Conservation (phyloP, 345 rosid species). For the Jatropha curcas region DNA sequence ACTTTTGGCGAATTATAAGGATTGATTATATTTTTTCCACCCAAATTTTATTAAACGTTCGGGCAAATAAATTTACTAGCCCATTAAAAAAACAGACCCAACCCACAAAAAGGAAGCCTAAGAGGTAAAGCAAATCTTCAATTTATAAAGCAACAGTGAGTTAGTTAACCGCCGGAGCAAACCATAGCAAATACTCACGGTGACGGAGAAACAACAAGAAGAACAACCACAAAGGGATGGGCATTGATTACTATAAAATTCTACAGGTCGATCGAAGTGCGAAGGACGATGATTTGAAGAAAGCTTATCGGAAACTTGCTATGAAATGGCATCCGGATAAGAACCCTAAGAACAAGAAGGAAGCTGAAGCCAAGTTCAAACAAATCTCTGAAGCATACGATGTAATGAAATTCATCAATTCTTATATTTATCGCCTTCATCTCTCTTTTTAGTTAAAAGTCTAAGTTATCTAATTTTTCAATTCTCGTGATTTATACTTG, state of each 20-base stretch:
- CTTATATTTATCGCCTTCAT: not conserved
- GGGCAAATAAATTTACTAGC: not conserved
- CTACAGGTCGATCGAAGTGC: slow-evolving; percentile 73
- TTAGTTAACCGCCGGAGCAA: not conserved
- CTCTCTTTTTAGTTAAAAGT: not conserved
- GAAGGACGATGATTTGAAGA: slow-evolving; percentile 82
- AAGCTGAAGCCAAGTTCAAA: slow-evolving; percentile 86
- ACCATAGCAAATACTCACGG: not conserved
- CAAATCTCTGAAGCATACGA: slow-evolving; percentile 96
- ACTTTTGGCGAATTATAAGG: too few species aligned
- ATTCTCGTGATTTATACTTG: not conserved
- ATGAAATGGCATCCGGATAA: slow-evolving; percentile 96
- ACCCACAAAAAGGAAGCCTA: not conserved
- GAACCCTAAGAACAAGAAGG: slow-evolving; percentile 82
- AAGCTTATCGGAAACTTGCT: slow-evolving; percentile 84
- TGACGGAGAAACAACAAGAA: not conserved
- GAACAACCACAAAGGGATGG: slow-evolving; percentile 43
- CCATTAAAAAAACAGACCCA: not conserved
- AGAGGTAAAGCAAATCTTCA: not conserved
- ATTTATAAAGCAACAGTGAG: not conserved
- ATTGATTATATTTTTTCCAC: too few species aligned
- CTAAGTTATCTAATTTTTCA: too few species aligned
- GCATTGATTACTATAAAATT: slow-evolving; percentile 73
- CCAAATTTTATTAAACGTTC: too few species aligned
- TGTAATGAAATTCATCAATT: slow-evolving; percentile 30